A percentile compares a stretch with the other conserved stretches of the same genome.
phyloP scores from a whole-genome alignment of 2,329 filamentous ascomycete species.

The Verticillium nubilum region DNA sequence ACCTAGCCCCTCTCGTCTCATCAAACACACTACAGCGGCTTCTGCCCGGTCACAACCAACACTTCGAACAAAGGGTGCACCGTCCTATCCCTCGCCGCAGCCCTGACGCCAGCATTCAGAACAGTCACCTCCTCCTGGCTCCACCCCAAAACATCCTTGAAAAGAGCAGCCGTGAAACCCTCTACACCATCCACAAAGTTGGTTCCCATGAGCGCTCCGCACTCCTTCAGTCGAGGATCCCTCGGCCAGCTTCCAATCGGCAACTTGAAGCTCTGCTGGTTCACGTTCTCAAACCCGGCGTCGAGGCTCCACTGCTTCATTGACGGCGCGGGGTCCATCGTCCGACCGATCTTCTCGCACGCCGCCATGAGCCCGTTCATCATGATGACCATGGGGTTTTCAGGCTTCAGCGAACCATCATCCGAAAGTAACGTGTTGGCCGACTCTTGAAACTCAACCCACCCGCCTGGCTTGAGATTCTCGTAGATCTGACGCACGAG shows the following conservation, averaged over 20 bases:
- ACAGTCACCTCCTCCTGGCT: constrained; percentile 15
- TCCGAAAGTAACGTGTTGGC: constrained; percentile 5
- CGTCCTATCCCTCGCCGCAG: constrained; percentile 18
- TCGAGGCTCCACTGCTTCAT: constrained; percentile 16
- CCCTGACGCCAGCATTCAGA: constrained; percentile 17
- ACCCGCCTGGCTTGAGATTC: constrained; percentile 6
- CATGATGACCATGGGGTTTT: constrained; percentile 10
- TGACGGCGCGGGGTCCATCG: constrained; percentile 20
- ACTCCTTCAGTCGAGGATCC: constrained; percentile 32
- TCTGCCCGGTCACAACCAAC: constrained; percentile 22
- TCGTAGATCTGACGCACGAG: constrained; percentile 6
- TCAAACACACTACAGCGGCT: constrained; percentile 9
- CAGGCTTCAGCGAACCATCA: not conserved
- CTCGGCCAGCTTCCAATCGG: constrained; percentile 31
- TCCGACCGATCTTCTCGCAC: constrained; percentile 21
- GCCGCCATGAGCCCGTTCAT: constrained; percentile 16
- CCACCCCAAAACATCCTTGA: constrained; percentile 23
- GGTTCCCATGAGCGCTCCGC: constrained; percentile 20
- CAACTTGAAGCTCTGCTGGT: constrained; percentile 20
- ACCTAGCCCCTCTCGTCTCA: not conserved
- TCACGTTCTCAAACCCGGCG: constrained; percentile 24
- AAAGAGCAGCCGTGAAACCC: constrained; percentile 16
- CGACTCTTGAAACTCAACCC: constrained; percentile 5
- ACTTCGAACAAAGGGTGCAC: constrained; percentile 25
- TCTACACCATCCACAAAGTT: constrained; percentile 16